Percentiles rank a stretch among this genome's conserved stretches.
phyloP scores from a whole-genome alignment of 371 early-diverging fungal species.

The Lichtheimia ramosa region DNA sequence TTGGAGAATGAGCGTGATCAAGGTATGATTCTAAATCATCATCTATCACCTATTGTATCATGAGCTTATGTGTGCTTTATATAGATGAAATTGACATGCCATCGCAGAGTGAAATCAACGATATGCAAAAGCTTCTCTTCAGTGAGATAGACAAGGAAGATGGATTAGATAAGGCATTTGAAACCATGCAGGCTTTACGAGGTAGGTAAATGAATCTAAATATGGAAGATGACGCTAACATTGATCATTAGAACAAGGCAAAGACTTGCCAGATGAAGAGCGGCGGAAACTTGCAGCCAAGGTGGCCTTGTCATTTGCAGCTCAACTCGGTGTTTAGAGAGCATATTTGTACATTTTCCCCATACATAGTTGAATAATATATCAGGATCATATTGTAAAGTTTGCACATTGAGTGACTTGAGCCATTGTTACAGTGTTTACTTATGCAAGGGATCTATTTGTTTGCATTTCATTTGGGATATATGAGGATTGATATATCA shows the following conservation, averaged over 20 bases:
- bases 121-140: slow-evolving; percentile 60
- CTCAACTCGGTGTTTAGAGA: slow-evolving; percentile 36
- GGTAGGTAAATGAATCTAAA: slow-evolving; percentile 32
- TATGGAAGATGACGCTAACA: neutral
- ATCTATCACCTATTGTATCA: neutral
- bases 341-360: neutral
- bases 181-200: slow-evolving; percentile 53
- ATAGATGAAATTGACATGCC: slow-evolving; percentile 29
- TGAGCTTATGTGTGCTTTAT: neutral
- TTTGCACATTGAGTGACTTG: neutral
- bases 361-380: neutral
- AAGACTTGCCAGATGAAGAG: slow-evolving; percentile 56
- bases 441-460: too few relatives aligned
- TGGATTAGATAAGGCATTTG: slow-evolving; percentile 61
- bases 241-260: slow-evolving; percentile 50
- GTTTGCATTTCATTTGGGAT: neutral
- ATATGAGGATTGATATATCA: neutral
- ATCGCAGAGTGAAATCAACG: slow-evolving; percentile 41
- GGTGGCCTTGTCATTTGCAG: slow-evolving; percentile 68
- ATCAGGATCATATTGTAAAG: neutral
- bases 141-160: slow-evolving; percentile 64
- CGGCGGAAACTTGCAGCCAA: slow-evolving; percentile 64
- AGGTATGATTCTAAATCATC: neutral
- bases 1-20: slow-evolving; percentile 5
- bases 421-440: too few relatives aligned